phyloP scores from a whole-genome alignment of 2,329 filamentous ascomycete genomes.

The Botrytis squamosa region DNA sequence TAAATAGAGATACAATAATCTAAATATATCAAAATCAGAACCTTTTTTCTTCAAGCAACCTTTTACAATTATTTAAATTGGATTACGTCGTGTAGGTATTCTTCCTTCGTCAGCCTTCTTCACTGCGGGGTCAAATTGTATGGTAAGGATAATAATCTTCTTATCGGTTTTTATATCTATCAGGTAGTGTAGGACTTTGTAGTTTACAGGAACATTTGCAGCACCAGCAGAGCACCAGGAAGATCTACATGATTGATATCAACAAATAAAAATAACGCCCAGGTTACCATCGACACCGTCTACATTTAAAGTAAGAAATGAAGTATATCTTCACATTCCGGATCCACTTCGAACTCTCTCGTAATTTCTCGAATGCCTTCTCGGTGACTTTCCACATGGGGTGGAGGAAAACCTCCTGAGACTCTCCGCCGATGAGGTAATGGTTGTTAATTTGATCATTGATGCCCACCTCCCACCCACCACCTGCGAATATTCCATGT shows the following conservation, averaged over 20 bases:
- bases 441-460: slow-evolving; percentile 7
- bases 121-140: not conserved
- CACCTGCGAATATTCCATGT: slow-evolving; percentile 4
- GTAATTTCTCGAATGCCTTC: not conserved
- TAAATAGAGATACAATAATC: not conserved
- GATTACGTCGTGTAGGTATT: not conserved
- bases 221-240: not conserved
- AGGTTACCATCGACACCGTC: too few relatives aligned
- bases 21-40: not conserved
- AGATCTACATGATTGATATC: too few relatives aligned
- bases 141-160: not conserved
- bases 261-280: too few relatives aligned
- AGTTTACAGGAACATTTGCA: not conserved
- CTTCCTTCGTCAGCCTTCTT: not conserved
- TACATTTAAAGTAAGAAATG: not conserved
- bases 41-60: too few relatives aligned
- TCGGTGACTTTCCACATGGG: not conserved
- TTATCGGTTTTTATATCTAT: not conserved
- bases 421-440: slow-evolving; percentile 13
- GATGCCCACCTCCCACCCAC: not conserved
- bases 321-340: not conserved
- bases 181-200: too few relatives aligned
- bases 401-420: slow-evolving; percentile 12
- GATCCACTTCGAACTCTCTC: not conserved
- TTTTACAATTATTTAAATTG: not conserved